Conservation (phyloP, 2,329 filamentous ascomycete species). For the Cladosporium halotolerans region DNA sequence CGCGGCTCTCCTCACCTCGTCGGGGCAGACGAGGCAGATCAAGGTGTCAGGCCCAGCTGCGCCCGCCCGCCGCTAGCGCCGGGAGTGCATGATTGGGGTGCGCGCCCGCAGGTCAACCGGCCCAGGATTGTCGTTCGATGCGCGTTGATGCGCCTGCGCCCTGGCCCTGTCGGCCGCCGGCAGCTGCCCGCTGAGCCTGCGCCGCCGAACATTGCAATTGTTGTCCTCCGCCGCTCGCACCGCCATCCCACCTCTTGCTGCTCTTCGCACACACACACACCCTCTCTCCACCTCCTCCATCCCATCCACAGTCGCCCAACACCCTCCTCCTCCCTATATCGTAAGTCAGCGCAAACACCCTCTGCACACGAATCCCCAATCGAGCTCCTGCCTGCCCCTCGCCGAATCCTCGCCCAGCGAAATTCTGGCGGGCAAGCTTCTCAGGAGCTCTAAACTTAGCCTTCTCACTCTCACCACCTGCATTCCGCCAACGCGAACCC, state of each 20-base stretch:
- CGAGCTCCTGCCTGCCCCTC: neutral
- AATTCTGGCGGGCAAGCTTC: constrained; percentile 13
- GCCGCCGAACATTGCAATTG: neutral
- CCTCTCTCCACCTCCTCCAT: constrained; percentile 12
- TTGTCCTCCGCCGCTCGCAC: neutral
- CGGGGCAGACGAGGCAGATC: neutral
- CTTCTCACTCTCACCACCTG: constrained; percentile 10
- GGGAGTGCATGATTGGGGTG: constrained; percentile 9
- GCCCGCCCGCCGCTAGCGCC: neutral
- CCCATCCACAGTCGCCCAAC: neutral
- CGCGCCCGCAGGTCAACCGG: constrained; percentile 7
- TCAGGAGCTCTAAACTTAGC: constrained; percentile 15
- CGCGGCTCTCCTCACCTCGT: neutral
- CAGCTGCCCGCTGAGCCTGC: neutral
- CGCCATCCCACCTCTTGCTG: neutral
- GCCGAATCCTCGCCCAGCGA: neutral
- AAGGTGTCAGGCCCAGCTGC: constrained; percentile 1
- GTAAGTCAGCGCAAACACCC: neutral
- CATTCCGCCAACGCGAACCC: neutral
- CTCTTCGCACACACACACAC: constrained; percentile 1
- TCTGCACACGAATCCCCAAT: neutral
- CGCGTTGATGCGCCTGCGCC: neutral
- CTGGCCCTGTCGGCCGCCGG: neutral
- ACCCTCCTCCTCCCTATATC: neutral
- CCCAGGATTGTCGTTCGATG: neutral